phyloP scores from a whole-genome alignment of 805 yeast genomes.

The Kodamaea sagamina region DNA sequence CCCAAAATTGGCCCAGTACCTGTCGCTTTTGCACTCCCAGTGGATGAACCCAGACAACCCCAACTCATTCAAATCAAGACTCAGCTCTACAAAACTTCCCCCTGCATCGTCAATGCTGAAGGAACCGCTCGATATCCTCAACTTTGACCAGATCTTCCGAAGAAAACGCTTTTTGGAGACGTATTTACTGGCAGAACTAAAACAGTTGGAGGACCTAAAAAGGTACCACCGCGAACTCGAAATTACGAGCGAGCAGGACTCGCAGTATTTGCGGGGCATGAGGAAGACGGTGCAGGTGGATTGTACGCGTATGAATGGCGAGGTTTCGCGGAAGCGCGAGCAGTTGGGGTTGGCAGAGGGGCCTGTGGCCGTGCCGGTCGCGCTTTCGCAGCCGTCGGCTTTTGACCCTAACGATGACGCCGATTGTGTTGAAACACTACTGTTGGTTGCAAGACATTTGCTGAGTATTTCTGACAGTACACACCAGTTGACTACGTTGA shows the following conservation, averaged over 20 bases:
- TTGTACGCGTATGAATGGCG: constrained; percentile 8
- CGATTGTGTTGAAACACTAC: constrained; percentile 21
- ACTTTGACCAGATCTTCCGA: constrained; percentile 27
- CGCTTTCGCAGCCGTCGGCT: neutral
- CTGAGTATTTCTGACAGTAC: constrained; percentile 18
- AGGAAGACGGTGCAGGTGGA: constrained; percentile 22
- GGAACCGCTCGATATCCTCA: constrained; percentile 19
- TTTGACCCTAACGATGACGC: constrained; percentile 16
- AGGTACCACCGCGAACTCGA: constrained; percentile 26
- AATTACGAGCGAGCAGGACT: constrained; percentile 32
- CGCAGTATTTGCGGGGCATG: constrained; percentile 33
- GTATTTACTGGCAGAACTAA: constrained; percentile 41
- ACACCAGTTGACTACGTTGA: constrained; percentile 13
- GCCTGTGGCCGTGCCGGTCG: neutral
- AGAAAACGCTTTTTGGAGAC: constrained; percentile 35
- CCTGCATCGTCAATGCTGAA: constrained; percentile 19
- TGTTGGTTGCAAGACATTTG: constrained; percentile 18
- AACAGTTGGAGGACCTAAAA: constrained; percentile 37
- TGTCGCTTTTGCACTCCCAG: constrained; percentile 22
- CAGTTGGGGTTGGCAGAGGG: constrained; percentile 2
- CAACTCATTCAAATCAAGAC: constrained; percentile 28
- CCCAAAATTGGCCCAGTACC: constrained; percentile 24
- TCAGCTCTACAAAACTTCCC: constrained; percentile 31
- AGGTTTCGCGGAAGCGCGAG: constrained; percentile 4
- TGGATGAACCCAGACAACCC: constrained; percentile 26